A percentile compares a stretch with the other conserved stretches of the same genome.
These are phyloP conservation scores for Trichoderma erinaceum DNA, from an alignment of 495 filamentous ascomycete genomes.

Conservation along the genomic window DNA sequence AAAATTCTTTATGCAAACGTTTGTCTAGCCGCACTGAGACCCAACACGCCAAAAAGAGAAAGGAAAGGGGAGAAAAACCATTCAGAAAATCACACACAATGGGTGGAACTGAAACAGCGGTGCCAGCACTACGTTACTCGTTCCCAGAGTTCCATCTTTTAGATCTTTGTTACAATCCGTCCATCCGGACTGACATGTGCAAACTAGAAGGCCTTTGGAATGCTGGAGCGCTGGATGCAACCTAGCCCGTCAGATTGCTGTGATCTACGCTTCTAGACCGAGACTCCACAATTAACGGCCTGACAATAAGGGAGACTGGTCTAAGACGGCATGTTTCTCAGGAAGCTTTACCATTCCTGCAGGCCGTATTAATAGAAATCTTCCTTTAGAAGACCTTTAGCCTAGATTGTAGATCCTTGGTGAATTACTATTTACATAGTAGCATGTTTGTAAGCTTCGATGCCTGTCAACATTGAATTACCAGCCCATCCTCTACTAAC, in stretches of 20 bases:
- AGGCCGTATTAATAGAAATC: no score
- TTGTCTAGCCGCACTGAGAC: not conserved
- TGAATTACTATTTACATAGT: no score
- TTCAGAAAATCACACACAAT: not conserved
- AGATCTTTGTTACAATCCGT: not conserved
- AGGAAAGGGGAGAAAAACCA: not conserved
- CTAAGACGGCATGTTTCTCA: not conserved
- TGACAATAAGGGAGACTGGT: not conserved
- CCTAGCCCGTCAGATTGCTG: not conserved
- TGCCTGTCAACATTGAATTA: no score
- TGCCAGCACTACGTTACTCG: not conserved
- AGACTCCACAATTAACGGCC: not conserved
- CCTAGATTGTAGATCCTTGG: no score
- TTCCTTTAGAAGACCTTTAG: no score
- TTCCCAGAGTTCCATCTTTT: not conserved
- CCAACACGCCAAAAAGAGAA: not conserved
- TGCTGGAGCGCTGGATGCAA: conserved; percentile 7
- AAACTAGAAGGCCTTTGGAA: not conserved
- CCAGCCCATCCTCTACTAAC: no score
- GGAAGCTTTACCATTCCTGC: not conserved
- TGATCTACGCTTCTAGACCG: not conserved
- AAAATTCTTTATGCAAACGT: not conserved
- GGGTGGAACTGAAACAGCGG: not conserved
- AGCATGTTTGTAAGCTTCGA: no score
- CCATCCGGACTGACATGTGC: not conserved